Evolutionary conservation across 257 asterid species (phyloP).

Genomic region (Gentiana dahurica): DNA sequence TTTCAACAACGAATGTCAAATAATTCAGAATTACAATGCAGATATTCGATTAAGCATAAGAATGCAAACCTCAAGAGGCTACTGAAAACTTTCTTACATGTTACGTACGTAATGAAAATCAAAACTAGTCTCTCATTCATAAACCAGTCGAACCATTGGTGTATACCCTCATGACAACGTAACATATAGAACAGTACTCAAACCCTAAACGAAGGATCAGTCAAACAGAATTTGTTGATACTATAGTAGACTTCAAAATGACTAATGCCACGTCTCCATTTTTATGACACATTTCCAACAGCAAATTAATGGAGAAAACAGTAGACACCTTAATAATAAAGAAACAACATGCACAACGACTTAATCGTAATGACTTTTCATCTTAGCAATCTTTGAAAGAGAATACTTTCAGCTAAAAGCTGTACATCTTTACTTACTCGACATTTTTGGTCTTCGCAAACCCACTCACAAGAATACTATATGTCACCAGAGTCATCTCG

Average conservation of each 20-base stretch:
- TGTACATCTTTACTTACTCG: conserved; percentile 46
- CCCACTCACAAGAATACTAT: conserved; percentile 85
- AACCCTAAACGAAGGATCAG: too few relatives aligned
- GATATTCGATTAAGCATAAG: background rate
- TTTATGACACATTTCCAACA: too few relatives aligned
- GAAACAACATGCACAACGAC: background rate
- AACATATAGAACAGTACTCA: background rate
- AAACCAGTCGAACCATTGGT: too few relatives aligned
- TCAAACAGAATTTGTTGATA: too few relatives aligned
- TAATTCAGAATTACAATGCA: background rate
- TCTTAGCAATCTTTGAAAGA: conserved; percentile 5
- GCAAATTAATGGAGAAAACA: too few relatives aligned
- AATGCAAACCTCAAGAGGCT: too few relatives aligned
- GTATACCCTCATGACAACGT: background rate
- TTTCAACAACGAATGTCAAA: background rate
- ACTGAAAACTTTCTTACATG: too few relatives aligned
- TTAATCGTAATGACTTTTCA: background rate
- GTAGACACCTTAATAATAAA: too few relatives aligned
- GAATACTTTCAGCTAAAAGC: background rate
- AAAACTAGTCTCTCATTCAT: too few relatives aligned
- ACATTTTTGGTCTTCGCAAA: conserved; percentile 58
- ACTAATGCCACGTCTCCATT: too few relatives aligned
- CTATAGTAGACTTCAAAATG: too few relatives aligned
- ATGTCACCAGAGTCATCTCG: conserved; percentile 85
- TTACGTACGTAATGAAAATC: too few relatives aligned